Conservation (phyloP, 2,329 filamentous ascomycete genomes). For the Dothiorella sarmentorum region DNA sequence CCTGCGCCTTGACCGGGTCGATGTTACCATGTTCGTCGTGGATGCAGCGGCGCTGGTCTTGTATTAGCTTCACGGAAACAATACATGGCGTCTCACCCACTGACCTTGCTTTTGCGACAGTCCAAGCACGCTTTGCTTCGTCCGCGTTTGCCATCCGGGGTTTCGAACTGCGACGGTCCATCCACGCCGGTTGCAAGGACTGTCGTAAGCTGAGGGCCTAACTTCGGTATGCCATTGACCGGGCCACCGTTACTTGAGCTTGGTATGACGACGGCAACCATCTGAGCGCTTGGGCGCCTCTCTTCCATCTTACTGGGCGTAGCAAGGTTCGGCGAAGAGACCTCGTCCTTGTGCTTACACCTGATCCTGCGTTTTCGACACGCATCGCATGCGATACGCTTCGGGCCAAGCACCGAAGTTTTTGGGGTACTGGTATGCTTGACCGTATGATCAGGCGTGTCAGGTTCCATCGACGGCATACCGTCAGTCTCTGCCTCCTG, state of each 20-base stretch:
- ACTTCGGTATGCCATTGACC: conserved; percentile 23
- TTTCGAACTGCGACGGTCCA: conserved; percentile 26
- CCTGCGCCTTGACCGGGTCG: conserved; percentile 61
- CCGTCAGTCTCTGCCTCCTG: conserved; percentile 19
- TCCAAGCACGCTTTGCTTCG: conserved; percentile 63
- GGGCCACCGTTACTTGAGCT: neutral
- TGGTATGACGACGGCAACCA: conserved; percentile 17
- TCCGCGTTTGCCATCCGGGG: conserved; percentile 52
- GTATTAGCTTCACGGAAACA: conserved; percentile 22
- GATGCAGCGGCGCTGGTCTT: conserved; percentile 59
- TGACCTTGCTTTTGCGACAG: conserved; percentile 65
- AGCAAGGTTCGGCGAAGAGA: conserved; percentile 24
- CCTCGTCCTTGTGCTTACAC: conserved; percentile 61
- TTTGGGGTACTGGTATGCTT: conserved; percentile 50
- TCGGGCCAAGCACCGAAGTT: conserved; percentile 58
- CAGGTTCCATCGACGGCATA: neutral
- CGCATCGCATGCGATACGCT: conserved; percentile 59
- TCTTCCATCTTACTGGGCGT: neutral
- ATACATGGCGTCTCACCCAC: conserved; percentile 23
- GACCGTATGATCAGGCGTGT: conserved; percentile 28
- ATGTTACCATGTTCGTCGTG: conserved; percentile 63
- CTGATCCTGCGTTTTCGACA: conserved; percentile 60
- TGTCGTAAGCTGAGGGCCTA: conserved; percentile 21
- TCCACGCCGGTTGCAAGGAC: conserved; percentile 20
- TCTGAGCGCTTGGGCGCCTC: conserved; percentile 12